Evolutionary conservation across 1,139 yeast species (phyloP), one percentile per base, ranked within the genome.

Genomic region (Saccharomyces hybrid): DNA sequence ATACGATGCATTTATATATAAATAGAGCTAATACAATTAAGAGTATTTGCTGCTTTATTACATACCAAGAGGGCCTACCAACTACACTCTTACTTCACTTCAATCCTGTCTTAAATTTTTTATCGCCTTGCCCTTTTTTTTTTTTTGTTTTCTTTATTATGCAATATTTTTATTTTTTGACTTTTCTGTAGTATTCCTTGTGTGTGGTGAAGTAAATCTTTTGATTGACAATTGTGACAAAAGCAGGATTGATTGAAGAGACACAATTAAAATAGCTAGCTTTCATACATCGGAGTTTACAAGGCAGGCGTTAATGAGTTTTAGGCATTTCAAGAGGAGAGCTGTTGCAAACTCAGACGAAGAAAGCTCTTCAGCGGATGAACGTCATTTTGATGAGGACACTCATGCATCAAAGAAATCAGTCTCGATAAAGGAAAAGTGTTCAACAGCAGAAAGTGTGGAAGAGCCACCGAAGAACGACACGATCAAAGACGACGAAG

Each of bases 271-370:
- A 38, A 9, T 34, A 14, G 9, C 21, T 14, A 7, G 7, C 16
- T 14, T 34, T 14, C 9, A 24, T 24, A 24, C 1, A 24, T 4
- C 1, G 1, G 6, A 24, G 26, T 24, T 24, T 24, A 24, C 26
- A 24, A 24, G 26, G 26, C 12, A 9, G 19, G 9, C 11, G 6
- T 14, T 4, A 9, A 53, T 53, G 55, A 52, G 51, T 24, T 50
- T 50, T 28, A 50, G 53, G 21, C 55, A 50, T 47, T 32, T 53
- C n/a, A 53, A 53, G 28, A 53, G 53, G 26, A 47, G 42, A 14
- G 34, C 26, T 19, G 19, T 12, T 3, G 34, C 27, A n/a, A 47
- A 49, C 16, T 50, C 55, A 6, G 53, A 5, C 4, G n/a, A 38
- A 16, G 44, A 38, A 19, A 19, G 24, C 44, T 38, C 44, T 38